Evolutionary conservation across 768 basidiomycete genomes (phyloP).

Genomic region (Xerocomus spinulosus): DNA sequence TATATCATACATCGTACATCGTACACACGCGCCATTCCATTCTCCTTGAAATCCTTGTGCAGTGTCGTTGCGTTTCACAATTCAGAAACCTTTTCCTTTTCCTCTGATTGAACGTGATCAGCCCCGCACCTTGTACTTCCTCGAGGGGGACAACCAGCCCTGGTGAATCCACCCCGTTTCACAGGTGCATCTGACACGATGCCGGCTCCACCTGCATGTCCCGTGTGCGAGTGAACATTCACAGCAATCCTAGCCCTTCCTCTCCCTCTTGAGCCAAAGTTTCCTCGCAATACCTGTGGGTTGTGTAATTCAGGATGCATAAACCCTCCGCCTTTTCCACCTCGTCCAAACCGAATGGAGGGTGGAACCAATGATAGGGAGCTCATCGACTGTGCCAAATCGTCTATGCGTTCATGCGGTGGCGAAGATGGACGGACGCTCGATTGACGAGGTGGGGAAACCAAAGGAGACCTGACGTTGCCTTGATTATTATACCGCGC

Average conservation of each 20-base stretch:
- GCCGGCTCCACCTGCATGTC: constrained; percentile 10
- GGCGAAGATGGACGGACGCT: constrained; percentile 11
- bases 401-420: constrained; percentile 37
- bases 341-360: constrained; percentile 70
- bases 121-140: constrained; percentile 12
- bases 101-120: constrained; percentile 1
- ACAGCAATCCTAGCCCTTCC: constrained; percentile 28
- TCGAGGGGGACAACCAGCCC: constrained; percentile 14
- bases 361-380: constrained; percentile 60
- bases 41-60: no score
- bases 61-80: constrained; percentile 1
- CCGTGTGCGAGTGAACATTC: constrained; percentile 13
- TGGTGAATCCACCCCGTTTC: constrained; percentile 4
- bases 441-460: constrained; percentile 22
- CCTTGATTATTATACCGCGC: constrained; percentile 15
- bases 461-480: constrained; percentile 16
- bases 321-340: constrained; percentile 55
- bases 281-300: constrained; percentile 26
- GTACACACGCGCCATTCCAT: no score
- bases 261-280: constrained; percentile 30
- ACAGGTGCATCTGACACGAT: neutral
- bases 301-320: constrained; percentile 32
- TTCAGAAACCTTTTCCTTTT: constrained; percentile 11
- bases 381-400: constrained; percentile 44
- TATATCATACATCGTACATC: no score